phyloP scores from a whole-genome alignment of 805 yeast species.

The Komagataella ulmi region DNA sequence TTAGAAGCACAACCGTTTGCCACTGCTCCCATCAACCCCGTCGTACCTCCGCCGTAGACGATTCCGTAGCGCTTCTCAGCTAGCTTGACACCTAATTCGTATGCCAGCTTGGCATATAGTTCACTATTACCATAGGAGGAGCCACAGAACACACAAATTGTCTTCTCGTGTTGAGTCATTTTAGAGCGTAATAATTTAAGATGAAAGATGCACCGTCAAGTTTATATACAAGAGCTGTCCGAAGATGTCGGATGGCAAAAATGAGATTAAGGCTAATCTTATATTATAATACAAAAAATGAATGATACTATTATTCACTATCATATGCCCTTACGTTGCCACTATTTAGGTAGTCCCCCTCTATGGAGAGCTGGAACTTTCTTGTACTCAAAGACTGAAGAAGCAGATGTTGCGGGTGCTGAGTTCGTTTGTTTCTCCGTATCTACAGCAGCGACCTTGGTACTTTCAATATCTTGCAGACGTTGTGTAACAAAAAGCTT shows the following conservation, averaged over 20 bases:
- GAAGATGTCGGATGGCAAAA: not conserved
- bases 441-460: slow-evolving; percentile 6
- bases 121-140: slow-evolving; percentile 57
- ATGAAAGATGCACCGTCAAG: not conserved
- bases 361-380: slow-evolving; percentile 12
- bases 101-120: slow-evolving; percentile 36
- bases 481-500: slow-evolving; percentile 20
- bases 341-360: slow-evolving; percentile 1
- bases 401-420: not conserved
- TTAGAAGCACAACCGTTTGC: slow-evolving; percentile 47
- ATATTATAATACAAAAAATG: not conserved
- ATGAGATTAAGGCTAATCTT: not conserved
- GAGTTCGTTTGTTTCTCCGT: slow-evolving; percentile 9
- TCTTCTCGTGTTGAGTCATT: slow-evolving; percentile 16
- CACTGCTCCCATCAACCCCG: slow-evolving; percentile 71
- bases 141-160: slow-evolving; percentile 80
- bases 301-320: not conserved
- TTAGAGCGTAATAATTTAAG: not conserved
- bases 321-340: not conserved
- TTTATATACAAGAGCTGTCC: not conserved
- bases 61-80: slow-evolving; percentile 55
- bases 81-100: slow-evolving; percentile 43
- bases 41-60: slow-evolving; percentile 86
- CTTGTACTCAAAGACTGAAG: not conserved
- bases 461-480: slow-evolving; percentile 10